Conservation (phyloP, 805 yeast genomes). For the Pichia cephalocereana region DNA sequence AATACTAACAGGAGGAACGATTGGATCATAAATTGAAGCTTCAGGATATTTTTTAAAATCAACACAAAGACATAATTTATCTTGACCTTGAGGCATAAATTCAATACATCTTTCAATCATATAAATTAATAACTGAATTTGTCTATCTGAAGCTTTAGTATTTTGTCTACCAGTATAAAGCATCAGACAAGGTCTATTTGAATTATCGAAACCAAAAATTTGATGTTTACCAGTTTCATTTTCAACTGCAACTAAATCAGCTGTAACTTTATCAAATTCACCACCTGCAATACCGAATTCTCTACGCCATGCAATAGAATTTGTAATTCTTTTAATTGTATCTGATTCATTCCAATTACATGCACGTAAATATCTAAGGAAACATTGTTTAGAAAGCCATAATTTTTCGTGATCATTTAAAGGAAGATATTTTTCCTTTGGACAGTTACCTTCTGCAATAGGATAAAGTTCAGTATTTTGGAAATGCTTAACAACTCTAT, state of each 20-base stretch:
- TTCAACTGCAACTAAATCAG: constrained; percentile 49
- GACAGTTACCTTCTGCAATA: constrained; percentile 32
- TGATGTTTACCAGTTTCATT: constrained; percentile 90
- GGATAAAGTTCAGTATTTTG: constrained; percentile 41
- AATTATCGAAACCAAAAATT: constrained; percentile 81
- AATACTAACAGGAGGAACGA: constrained; percentile 67
- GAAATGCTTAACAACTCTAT: constrained; percentile 51
- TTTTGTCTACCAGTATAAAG: constrained; percentile 93
- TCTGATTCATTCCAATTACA: constrained; percentile 76
- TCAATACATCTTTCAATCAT: constrained; percentile 90
- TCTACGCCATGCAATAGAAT: constrained; percentile 85
- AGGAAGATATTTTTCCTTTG: constrained; percentile 27
- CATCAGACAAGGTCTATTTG: constrained; percentile 86
- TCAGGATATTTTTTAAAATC: constrained; percentile 81
- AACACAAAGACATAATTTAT: constrained; percentile 79
- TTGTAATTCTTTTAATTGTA: constrained; percentile 62
- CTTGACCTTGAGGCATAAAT: constrained; percentile 95
- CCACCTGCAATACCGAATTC: constrained; percentile 69
- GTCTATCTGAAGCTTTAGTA: constrained; percentile 83
- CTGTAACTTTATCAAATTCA: constrained; percentile 39
- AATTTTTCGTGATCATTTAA: constrained; percentile 54
- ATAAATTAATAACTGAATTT: constrained; percentile 88
- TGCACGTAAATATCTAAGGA: constrained; percentile 83
- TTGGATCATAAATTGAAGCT: constrained; percentile 26
- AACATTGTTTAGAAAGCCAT: constrained; percentile 88